Evolutionary conservation across 345 rosid genomes (phyloP).

Genomic region (Eucalyptus cloeziana): DNA sequence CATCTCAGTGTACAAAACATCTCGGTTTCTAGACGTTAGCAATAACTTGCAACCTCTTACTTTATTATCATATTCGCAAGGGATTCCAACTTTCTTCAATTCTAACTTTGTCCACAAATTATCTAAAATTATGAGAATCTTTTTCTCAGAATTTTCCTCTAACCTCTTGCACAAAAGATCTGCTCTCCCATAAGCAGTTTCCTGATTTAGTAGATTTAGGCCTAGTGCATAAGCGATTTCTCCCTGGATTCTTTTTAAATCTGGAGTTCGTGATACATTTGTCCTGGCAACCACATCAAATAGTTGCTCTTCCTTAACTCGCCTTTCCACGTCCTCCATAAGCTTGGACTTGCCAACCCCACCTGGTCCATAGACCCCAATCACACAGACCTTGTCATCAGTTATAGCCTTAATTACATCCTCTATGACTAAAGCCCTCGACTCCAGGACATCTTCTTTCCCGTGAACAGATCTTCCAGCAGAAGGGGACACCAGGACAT

Average conservation of each 20-base stretch:
- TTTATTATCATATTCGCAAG: neutral
- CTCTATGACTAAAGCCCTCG: too few relatives aligned
- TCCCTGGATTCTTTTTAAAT: neutral
- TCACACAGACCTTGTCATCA: neutral
- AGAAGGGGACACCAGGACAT: neutral
- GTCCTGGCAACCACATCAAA: neutral
- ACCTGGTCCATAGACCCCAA: neutral
- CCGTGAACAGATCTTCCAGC: fast-evolving
- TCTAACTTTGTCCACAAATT: neutral
- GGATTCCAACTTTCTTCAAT: neutral
- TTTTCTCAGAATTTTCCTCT: too few relatives aligned
- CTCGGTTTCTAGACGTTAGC: neutral
- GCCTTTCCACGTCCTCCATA: neutral
- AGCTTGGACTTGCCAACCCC: neutral
- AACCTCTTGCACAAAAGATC: too few relatives aligned
- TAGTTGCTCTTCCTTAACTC: too few relatives aligned
- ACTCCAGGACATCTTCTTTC: neutral
- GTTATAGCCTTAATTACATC: too few relatives aligned
- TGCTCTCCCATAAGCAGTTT: neutral
- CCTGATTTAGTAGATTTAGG: fast-evolving
- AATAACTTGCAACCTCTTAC: neutral
- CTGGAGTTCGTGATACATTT: neutral
- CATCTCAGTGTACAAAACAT: neutral
- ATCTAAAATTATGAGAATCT: neutral
- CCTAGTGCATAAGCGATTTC: neutral